Evolutionary conservation across 73 alveolate species (phyloP).

Genomic region (Uronychia binucleata): DNA sequence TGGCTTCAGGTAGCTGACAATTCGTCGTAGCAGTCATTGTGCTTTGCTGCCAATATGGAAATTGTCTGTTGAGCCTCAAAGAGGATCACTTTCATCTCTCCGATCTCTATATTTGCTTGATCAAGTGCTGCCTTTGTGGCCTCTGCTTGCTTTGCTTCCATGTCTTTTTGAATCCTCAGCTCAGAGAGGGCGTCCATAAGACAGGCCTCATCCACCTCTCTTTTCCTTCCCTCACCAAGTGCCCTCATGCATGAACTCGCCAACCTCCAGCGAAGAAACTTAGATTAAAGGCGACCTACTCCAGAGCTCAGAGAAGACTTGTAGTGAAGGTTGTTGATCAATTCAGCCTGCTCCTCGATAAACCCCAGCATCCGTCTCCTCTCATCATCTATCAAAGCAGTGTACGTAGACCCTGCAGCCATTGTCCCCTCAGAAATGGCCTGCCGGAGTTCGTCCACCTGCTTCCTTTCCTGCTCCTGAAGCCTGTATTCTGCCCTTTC

Average conservation of each 20-base stretch:
- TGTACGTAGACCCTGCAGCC: background rate
- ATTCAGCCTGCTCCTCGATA: background rate
- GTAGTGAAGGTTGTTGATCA: background rate
- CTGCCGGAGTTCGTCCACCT: background rate
- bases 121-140: background rate
- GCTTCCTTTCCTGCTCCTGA: background rate
- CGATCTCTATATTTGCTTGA: background rate
- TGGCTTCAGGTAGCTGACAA: background rate
- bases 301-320: too few relatives aligned
- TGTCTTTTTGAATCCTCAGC: too few relatives aligned
- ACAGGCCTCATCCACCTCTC: too few relatives aligned
- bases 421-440: background rate
- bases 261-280: background rate
- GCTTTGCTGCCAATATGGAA: background rate
- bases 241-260: background rate
- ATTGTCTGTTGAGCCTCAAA: background rate
- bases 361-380: background rate
- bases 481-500: background rate
- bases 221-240: too few relatives aligned
- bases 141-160: too few relatives aligned
- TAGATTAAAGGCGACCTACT: background rate
- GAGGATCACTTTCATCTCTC: background rate
- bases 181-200: too few relatives aligned
- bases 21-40: background rate
- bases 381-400: background rate